These are phyloP conservation scores for Thuidium tamariscinum DNA, from an alignment of 225 moss, liverwort and hornwort species.

Conservation along the genomic window DNA sequence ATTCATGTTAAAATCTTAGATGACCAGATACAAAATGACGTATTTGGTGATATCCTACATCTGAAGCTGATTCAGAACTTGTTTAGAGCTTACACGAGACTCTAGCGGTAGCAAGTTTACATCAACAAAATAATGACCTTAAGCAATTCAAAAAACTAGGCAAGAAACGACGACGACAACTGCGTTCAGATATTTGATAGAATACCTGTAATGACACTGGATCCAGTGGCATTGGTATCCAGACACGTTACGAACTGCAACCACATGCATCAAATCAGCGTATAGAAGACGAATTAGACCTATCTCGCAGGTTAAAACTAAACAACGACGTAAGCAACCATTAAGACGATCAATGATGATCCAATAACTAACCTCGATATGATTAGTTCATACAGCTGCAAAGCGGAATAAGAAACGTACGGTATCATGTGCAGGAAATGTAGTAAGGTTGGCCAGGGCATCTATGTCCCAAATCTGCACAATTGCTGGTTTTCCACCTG, in stretches of 20 bases:
- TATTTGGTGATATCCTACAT: background rate
- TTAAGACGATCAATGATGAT: background rate
- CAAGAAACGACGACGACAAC: background rate
- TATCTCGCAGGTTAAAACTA: background rate
- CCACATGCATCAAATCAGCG: background rate
- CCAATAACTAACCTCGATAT: background rate
- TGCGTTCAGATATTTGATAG: background rate
- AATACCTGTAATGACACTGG: constrained; percentile 67
- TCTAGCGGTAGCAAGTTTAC: background rate
- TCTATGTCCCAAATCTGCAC: constrained; percentile 91
- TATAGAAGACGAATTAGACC: background rate
- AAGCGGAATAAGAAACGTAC: background rate
- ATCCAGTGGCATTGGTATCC: constrained; percentile 20
- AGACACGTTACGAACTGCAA: constrained; percentile 24
- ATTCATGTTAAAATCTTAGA: background rate
- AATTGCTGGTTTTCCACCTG: constrained; percentile 56
- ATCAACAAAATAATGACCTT: background rate
- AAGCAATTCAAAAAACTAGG: background rate
- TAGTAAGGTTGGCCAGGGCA: constrained; percentile 34
- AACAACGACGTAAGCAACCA: background rate
- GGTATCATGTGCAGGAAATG: constrained; percentile 17
- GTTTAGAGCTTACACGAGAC: background rate
- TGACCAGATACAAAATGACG: background rate
- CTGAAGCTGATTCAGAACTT: background rate
- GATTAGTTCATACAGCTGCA: background rate